Percentiles rank a stretch among this genome's conserved stretches.
Evolutionary conservation across 2,329 filamentous ascomycete genomes (phyloP).

Genomic region (Microcera coccophila): DNA sequence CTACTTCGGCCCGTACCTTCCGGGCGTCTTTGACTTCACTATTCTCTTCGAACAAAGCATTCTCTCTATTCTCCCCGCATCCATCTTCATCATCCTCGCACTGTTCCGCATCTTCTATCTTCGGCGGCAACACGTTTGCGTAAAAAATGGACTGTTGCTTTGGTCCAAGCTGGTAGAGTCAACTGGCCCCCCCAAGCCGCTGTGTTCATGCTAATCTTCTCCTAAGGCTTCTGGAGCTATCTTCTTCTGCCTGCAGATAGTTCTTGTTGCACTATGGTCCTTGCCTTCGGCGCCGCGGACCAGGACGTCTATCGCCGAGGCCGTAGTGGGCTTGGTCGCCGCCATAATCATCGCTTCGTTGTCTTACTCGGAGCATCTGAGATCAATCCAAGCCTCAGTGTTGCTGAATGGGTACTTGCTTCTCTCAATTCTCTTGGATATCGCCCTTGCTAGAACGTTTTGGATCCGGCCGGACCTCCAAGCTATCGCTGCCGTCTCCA

Average conservation of each 20-base stretch:
- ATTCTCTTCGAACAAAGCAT: slow-evolving; percentile 31
- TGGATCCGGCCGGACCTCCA: slow-evolving; percentile 29
- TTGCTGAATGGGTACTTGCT: slow-evolving; percentile 32
- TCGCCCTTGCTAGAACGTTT: slow-evolving; percentile 31
- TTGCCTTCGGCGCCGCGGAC: slow-evolving; percentile 18
- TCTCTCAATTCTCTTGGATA: slow-evolving; percentile 31
- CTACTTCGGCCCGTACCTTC: slow-evolving; percentile 23
- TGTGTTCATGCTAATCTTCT: slow-evolving; percentile 4
- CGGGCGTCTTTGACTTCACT: slow-evolving; percentile 29
- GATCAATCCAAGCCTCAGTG: slow-evolving; percentile 30
- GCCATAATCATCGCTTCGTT: slow-evolving; percentile 24
- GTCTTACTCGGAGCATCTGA: slow-evolving; percentile 34
- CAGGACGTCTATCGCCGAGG: slow-evolving; percentile 28
- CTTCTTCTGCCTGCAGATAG: slow-evolving; percentile 20
- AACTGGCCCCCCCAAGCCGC: fast-evolving
- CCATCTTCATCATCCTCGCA: slow-evolving; percentile 22
- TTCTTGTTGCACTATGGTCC: slow-evolving; percentile 27
- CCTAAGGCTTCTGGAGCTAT: slow-evolving; percentile 8
- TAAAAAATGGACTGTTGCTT: slow-evolving; percentile 8
- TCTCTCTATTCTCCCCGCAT: slow-evolving; percentile 25
- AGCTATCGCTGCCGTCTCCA: slow-evolving; percentile 26
- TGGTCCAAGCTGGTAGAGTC: slow-evolving; percentile 22
- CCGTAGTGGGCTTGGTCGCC: slow-evolving; percentile 26
- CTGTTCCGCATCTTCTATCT: slow-evolving; percentile 17
- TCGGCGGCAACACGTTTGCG: slow-evolving; percentile 3